These are phyloP conservation scores for Leishmania gerbilli DNA, from an alignment of 208 protist species.

Conservation along the genomic window DNA sequence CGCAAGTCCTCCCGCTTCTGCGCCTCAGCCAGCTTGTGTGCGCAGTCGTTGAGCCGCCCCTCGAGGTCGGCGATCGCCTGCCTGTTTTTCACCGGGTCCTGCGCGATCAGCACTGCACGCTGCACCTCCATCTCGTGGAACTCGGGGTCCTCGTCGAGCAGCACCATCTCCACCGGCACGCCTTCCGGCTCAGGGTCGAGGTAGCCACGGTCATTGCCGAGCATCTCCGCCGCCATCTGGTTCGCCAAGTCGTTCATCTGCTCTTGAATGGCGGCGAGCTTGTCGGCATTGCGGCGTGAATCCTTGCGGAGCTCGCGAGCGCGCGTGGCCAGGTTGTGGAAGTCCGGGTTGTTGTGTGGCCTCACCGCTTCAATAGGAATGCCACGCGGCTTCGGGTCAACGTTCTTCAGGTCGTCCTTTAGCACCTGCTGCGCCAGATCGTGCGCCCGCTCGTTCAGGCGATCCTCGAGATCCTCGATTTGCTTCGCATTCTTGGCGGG, in stretches of 20 bases:
- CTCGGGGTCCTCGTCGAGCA: constrained; percentile 48
- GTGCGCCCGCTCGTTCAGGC: constrained; percentile 62
- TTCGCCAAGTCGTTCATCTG: constrained; percentile 60
- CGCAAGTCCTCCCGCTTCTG: constrained; percentile 60
- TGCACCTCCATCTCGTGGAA: constrained; percentile 68
- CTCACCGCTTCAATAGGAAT: constrained; percentile 55
- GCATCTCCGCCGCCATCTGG: constrained; percentile 49
- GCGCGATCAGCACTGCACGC: constrained; percentile 53
- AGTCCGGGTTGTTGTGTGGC: constrained; percentile 65
- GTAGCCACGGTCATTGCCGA: constrained; percentile 52
- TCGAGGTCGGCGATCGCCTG: constrained; percentile 60
- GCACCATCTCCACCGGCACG: constrained; percentile 49
- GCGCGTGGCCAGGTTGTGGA: constrained; percentile 50
- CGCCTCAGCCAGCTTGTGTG: constrained; percentile 55
- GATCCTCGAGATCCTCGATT: constrained; percentile 63
- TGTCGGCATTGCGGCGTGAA: constrained; percentile 44
- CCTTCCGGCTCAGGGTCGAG: constrained; percentile 67
- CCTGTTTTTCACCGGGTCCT: constrained; percentile 55
- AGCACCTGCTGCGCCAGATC: constrained; percentile 65
- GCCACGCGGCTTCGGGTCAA: constrained; percentile 43
- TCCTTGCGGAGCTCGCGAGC: constrained; percentile 64
- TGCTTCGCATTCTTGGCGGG: constrained; percentile 45
- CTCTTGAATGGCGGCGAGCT: constrained; percentile 44
- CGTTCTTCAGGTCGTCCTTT: constrained; percentile 50
- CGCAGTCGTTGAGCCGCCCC: constrained; percentile 68